Evolutionary conservation across 495 filamentous ascomycete species (phyloP).

Genomic region (Pseudomonodictys pantanalensis): DNA sequence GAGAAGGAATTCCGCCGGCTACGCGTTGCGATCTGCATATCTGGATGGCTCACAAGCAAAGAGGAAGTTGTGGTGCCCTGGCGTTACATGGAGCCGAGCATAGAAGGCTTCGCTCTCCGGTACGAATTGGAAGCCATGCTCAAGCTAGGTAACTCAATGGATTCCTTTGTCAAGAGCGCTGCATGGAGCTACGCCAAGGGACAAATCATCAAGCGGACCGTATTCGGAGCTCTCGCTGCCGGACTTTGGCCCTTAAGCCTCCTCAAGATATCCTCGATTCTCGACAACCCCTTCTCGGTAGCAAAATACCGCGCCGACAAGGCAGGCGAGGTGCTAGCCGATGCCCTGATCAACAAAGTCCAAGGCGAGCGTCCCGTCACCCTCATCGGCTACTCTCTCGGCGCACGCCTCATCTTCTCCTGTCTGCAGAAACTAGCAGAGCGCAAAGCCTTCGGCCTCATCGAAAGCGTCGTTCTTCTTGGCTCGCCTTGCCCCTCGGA

Average conservation of each 20-base stretch:
- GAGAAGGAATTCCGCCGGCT: conserved; percentile 61
- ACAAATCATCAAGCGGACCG: conserved; percentile 72
- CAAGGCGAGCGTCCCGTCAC: conserved; percentile 89
- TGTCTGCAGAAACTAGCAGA: conserved; percentile 75
- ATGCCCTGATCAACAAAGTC: conserved; percentile 80
- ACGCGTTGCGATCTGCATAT: conserved; percentile 77
- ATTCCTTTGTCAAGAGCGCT: conserved; percentile 67
- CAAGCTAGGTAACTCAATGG: conserved; percentile 73
- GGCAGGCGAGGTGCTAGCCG: conserved; percentile 78
- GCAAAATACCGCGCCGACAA: conserved; percentile 83
- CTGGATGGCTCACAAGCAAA: conserved; percentile 73
- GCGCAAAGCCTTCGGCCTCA: conserved; percentile 74
- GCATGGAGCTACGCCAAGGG: conserved; percentile 75
- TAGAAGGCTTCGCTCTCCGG: conserved; percentile 78
- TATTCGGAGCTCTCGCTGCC: conserved; percentile 68
- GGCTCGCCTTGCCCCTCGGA: conserved; percentile 75
- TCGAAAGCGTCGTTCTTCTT: conserved; percentile 82
- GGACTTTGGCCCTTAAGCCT: conserved; percentile 75
- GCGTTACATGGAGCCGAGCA: conserved; percentile 64
- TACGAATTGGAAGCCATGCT: conserved; percentile 78
- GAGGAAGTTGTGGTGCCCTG: conserved; percentile 72
- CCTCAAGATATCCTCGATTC: conserved; percentile 72
- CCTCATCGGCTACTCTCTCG: conserved; percentile 86
- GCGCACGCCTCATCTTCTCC: conserved; percentile 80
- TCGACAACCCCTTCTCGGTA: conserved; percentile 88